These are phyloP conservation scores for Debaryomycetaceae sp. DNA, from an alignment of 1,139 yeast species.

Conservation along the genomic window DNA sequence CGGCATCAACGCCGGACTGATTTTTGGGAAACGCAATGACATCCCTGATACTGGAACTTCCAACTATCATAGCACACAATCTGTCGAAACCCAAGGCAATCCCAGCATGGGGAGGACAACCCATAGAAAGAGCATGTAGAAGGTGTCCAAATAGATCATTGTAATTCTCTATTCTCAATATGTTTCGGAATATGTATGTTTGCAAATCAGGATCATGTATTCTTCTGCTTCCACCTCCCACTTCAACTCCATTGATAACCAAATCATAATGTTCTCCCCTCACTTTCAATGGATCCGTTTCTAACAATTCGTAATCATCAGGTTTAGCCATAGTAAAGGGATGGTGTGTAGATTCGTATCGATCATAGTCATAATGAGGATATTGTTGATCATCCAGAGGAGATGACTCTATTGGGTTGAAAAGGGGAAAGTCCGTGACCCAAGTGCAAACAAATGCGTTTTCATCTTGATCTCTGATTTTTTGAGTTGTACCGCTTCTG, in stretches of 20 bases:
- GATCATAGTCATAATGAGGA: conserved; percentile 54
- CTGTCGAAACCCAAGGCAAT: conserved; percentile 94
- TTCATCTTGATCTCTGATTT: conserved; percentile 13
- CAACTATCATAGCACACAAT: conserved; percentile 83
- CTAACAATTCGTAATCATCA: conserved; percentile 60
- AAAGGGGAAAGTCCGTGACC: conserved; percentile 89
- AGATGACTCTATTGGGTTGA: conserved; percentile 61
- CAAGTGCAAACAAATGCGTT: conserved; percentile 66
- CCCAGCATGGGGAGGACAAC: conserved; percentile 99
- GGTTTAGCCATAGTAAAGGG: conserved; percentile 91
- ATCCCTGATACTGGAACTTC: conserved; percentile 74
- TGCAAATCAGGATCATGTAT: conserved; percentile 83
- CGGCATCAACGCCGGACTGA: conserved; percentile 81
- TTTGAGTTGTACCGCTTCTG: conserved; percentile 10
- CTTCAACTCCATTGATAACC: conserved; percentile 90
- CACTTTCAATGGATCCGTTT: conserved; percentile 56
- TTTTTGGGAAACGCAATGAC: conserved; percentile 97
- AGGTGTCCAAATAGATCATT: conserved; percentile 81
- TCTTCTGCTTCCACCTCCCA: conserved; percentile 97
- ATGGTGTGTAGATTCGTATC: conserved; percentile 78
- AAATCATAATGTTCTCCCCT: conserved; percentile 94
- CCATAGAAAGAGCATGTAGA: conserved; percentile 74
- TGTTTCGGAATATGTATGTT: conserved; percentile 56
- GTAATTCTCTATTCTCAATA: conserved; percentile 55
- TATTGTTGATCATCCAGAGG: conserved; percentile 39